These are phyloP conservation scores for Populus hybrid DNA, from an alignment of 441 rosid genomes.

Conservation along the genomic window DNA sequence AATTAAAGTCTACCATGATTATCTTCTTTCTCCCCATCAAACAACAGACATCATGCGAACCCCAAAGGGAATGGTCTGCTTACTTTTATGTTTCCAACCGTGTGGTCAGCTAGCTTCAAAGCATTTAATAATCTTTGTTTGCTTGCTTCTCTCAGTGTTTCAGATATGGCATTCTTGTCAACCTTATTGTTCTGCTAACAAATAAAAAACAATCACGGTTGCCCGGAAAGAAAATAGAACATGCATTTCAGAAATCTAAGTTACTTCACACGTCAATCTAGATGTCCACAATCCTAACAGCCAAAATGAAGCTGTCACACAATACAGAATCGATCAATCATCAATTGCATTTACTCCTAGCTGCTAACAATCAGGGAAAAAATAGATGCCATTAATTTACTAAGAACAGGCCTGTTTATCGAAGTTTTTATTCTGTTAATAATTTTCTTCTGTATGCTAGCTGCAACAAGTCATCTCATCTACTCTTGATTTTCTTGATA, in stretches of 20 bases:
- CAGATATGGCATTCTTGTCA: conserved; percentile 66
- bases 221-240: neutral
- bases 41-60: neutral
- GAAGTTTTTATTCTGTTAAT: conserved; percentile 36
- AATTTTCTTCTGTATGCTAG: conserved; percentile 67
- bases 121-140: conserved; percentile 61
- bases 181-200: conserved; percentile 48
- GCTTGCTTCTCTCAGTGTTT: conserved; percentile 61
- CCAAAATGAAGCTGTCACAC: too few relatives aligned
- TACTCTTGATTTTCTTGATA: conserved; percentile 49
- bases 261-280: neutral
- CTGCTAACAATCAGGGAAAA: too few relatives aligned
- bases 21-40: too few relatives aligned
- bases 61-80: conserved; percentile 9
- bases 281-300: neutral
- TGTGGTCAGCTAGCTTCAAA: conserved; percentile 54
- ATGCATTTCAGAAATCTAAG: neutral
- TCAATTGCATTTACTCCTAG: neutral
- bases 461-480: conserved; percentile 52
- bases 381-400: neutral
- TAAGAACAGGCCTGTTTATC: conserved; percentile 52
- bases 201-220: conserved; percentile 3
- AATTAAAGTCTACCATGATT: neutral
- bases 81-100: conserved; percentile 36
- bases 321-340: neutral